These are phyloP conservation scores for Camellia sinensis DNA, from an alignment of 148 eudicot genomes.

Conservation along the genomic window DNA sequence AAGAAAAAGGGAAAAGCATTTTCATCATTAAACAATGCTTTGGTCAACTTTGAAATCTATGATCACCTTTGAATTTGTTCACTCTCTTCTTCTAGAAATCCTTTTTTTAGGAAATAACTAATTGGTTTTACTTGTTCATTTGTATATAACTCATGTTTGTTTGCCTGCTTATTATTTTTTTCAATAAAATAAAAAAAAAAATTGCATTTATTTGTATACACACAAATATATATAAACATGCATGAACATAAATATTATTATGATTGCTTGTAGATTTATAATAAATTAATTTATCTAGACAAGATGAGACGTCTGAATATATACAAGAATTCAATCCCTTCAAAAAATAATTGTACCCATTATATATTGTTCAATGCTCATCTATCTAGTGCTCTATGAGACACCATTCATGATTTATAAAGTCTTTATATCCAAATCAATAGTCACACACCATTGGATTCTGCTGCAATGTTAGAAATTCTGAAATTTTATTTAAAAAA, in stretches of 20 bases:
- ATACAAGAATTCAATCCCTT: too few relatives aligned
- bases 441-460: too few relatives aligned
- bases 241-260: not conserved
- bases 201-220: too few relatives aligned
- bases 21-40: not conserved
- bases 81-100: not conserved
- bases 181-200: too few relatives aligned
- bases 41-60: not conserved
- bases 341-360: too few relatives aligned
- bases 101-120: not conserved
- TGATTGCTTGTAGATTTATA: not conserved
- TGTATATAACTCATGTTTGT: not conserved
- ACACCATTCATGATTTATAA: too few relatives aligned
- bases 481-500: too few relatives aligned
- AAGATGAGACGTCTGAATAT: too few relatives aligned
- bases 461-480: too few relatives aligned
- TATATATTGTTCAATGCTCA: too few relatives aligned
- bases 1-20: not conserved
- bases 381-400: too few relatives aligned
- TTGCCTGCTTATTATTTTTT: not conserved
- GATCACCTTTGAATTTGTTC: not conserved
- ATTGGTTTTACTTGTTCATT: not conserved
- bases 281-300: not conserved
- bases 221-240: not conserved
- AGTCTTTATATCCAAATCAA: too few relatives aligned